A percentile compares a stretch with the other conserved stretches of the same genome.
Conservation (phyloP, 139 green algal genomes). For the Spirogloea muscicola region DNA sequence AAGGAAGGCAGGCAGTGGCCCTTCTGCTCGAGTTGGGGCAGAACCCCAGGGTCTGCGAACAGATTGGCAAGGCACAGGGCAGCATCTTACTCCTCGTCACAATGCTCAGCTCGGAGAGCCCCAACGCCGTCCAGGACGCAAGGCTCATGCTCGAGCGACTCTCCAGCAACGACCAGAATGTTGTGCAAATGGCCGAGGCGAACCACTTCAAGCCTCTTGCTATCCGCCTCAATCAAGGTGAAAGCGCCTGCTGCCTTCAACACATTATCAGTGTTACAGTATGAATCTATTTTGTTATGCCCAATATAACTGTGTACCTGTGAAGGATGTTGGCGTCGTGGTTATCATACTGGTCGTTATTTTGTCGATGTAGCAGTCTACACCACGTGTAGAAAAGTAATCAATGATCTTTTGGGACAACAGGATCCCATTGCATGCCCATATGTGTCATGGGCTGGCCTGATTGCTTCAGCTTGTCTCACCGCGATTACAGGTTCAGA, state of each 20-base stretch:
- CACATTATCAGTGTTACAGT: no score
- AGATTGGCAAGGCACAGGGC: constrained; percentile 30
- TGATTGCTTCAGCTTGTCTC: no score
- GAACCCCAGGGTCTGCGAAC: constrained; percentile 30
- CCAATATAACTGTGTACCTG: no score
- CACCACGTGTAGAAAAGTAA: no score
- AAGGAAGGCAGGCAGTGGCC: constrained; percentile 29
- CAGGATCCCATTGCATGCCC: no score
- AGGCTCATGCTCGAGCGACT: constrained; percentile 18
- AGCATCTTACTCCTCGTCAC: constrained; percentile 36
- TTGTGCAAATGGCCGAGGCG: constrained; percentile 36
- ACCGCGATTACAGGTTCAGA: constrained; percentile 31
- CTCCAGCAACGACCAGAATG: constrained; percentile 36
- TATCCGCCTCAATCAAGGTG: constrained; percentile 21
- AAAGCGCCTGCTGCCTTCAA: no score
- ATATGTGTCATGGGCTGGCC: no score
- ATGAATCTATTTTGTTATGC: no score
- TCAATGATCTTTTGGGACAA: no score
- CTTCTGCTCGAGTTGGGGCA: constrained; percentile 35
- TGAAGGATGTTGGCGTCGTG: no score
- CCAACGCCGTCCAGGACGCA: constrained; percentile 23
- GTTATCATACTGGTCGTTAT: no score
- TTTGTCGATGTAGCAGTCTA: no score
- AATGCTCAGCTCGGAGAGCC: constrained; percentile 28
- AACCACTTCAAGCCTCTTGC: constrained; percentile 38